These are phyloP conservation scores for Aspergillus funiculosus DNA, from an alignment of 495 filamentous ascomycete genomes.

Conservation along the genomic window DNA sequence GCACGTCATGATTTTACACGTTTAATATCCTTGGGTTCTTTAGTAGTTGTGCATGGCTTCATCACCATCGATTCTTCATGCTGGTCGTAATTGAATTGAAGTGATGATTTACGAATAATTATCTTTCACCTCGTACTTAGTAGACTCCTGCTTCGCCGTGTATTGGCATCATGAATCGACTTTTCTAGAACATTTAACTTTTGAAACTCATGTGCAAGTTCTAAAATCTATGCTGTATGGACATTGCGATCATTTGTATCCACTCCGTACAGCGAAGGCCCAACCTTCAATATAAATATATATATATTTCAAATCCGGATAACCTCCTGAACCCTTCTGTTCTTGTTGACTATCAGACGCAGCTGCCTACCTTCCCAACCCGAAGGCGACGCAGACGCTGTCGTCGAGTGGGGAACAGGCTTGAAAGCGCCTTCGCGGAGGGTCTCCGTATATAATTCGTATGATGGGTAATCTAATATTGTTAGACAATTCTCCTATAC, in stretches of 20 bases:
- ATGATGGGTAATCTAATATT: slow-evolving; percentile 60
- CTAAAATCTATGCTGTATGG: too few relatives aligned
- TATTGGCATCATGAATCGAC: too few relatives aligned
- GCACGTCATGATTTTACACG: slow-evolving; percentile 25
- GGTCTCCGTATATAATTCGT: slow-evolving; percentile 66
- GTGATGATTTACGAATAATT: not conserved
- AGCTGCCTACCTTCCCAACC: slow-evolving; percentile 55
- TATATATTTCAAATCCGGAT: slow-evolving; percentile 42
- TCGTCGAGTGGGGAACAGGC: slow-evolving; percentile 16
- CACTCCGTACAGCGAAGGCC: too few relatives aligned
- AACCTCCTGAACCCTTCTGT: slow-evolving; percentile 56
- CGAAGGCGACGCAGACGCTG: slow-evolving; percentile 16
- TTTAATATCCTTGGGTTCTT: slow-evolving; percentile 8
- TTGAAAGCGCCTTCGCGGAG: slow-evolving; percentile 60
- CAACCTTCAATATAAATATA: too few relatives aligned
- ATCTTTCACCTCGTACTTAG: too few relatives aligned
- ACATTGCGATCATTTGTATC: too few relatives aligned
- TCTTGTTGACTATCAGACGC: slow-evolving; percentile 62
- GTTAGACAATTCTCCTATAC: not conserved
- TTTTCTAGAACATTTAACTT: too few relatives aligned
- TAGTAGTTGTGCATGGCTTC: slow-evolving; percentile 10
- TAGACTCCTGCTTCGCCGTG: too few relatives aligned
- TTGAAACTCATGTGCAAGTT: too few relatives aligned
- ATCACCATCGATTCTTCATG: not conserved
- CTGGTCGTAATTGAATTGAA: not conserved